These are phyloP conservation scores for Buddleja alternifolia DNA, from an alignment of 257 asterid species.

Conservation along the genomic window DNA sequence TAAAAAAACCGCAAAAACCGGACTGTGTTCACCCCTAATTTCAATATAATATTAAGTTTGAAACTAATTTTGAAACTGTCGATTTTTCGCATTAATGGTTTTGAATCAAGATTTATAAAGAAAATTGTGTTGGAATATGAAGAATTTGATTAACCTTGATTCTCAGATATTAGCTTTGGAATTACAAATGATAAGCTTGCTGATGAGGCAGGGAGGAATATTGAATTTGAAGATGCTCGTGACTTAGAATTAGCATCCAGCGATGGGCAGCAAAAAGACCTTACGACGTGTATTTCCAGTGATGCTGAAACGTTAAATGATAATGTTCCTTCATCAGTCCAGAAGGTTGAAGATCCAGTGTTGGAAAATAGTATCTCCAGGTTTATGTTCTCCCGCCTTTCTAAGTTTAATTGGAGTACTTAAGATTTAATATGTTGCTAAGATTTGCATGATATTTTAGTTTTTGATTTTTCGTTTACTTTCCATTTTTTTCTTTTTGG, in stretches of 20 bases:
- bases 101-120: neutral
- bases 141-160: conserved; percentile 20
- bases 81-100: neutral
- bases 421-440: neutral
- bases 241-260: conserved; percentile 36
- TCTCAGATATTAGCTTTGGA: conserved; percentile 50
- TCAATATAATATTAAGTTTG: too few species aligned
- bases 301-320: conserved; percentile 42
- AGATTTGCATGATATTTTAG: neutral
- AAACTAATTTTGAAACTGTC: too few species aligned
- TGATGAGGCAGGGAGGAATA: conserved; percentile 33
- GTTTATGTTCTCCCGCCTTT: conserved; percentile 28
- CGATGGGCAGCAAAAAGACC: conserved; percentile 29
- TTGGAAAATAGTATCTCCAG: conserved; percentile 39
- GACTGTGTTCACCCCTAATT: too few species aligned
- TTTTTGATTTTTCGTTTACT: neutral
- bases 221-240: conserved; percentile 38
- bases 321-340: conserved; percentile 36
- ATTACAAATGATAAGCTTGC: conserved; percentile 29
- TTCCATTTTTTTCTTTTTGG: neutral
- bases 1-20: too few species aligned
- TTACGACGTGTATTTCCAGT: conserved; percentile 20
- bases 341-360: conserved; percentile 43
- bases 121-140: neutral
- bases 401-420: neutral